Conservation (phyloP, 495 filamentous ascomycete genomes). For the Melanomma pulvis-pyrius region DNA sequence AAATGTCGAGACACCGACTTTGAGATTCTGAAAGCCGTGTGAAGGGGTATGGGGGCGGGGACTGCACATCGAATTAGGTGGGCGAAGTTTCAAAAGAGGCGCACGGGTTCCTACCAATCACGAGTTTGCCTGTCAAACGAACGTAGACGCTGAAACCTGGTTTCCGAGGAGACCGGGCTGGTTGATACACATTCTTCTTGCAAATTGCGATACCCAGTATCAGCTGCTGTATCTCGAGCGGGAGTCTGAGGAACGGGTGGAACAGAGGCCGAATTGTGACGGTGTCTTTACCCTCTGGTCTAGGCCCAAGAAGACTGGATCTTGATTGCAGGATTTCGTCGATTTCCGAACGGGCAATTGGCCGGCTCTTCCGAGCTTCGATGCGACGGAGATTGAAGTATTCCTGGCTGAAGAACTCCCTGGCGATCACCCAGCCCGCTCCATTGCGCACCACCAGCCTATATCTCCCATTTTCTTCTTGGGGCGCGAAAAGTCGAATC, state of each 20-base stretch:
- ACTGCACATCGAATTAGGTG: not conserved
- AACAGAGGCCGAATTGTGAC: conserved; percentile 19
- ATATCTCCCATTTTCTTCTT: not conserved
- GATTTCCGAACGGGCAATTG: no score
- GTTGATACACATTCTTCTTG: not conserved
- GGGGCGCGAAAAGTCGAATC: conserved; percentile 17
- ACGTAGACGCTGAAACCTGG: not conserved
- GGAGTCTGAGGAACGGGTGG: conserved; percentile 10
- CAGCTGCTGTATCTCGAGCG: conserved; percentile 22
- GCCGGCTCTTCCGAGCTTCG: no score
- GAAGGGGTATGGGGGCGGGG: not conserved
- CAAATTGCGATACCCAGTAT: conserved; percentile 10
- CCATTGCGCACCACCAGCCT: conserved; percentile 13
- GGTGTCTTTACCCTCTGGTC: conserved; percentile 7
- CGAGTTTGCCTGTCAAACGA: not conserved
- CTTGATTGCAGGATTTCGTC: no score
- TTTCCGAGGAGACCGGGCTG: not conserved
- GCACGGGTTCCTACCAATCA: not conserved
- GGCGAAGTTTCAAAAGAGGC: not conserved
- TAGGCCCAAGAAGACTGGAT: no score
- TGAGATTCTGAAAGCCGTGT: conserved; percentile 13
- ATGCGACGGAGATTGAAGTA: no score
- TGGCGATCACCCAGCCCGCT: conserved; percentile 17
- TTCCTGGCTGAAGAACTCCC: conserved; percentile 23
- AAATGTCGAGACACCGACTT: conserved; percentile 11